phyloP scores from a whole-genome alignment of 2,329 filamentous ascomycete genomes.

The Microcera coccophila region DNA sequence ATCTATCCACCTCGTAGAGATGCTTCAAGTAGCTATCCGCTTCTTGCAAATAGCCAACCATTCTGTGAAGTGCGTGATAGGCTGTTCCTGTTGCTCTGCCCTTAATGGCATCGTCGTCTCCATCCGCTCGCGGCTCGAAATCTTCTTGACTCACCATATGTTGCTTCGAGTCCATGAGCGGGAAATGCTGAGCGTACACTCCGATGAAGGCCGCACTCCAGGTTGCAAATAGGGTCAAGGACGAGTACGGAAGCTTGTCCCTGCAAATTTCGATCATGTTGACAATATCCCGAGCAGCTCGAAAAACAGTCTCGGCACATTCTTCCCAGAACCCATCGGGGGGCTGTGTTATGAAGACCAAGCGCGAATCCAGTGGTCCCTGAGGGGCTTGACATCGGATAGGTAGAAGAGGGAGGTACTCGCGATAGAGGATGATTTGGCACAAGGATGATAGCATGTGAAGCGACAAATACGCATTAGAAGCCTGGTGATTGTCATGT shows the following conservation, averaged over 20 bases:
- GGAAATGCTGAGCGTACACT: slow-evolving; percentile 64
- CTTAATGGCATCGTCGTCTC: slow-evolving; percentile 4
- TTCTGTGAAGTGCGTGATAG: slow-evolving; percentile 16
- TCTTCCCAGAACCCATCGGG: slow-evolving; percentile 55
- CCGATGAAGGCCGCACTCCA: slow-evolving; percentile 64
- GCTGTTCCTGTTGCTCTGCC: slow-evolving; percentile 8
- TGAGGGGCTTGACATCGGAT: slow-evolving; percentile 42
- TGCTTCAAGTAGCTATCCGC: slow-evolving; percentile 18
- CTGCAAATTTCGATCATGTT: slow-evolving; percentile 61
- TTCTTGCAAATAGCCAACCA: slow-evolving; percentile 10
- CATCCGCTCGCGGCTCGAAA: slow-evolving; percentile 1
- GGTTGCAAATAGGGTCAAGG: slow-evolving; percentile 62
- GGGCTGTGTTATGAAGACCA: slow-evolving; percentile 4
- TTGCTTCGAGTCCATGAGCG: slow-evolving; percentile 59
- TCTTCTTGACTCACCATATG: slow-evolving; percentile 6
- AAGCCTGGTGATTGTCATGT: slow-evolving; percentile 60
- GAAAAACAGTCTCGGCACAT: slow-evolving; percentile 60
- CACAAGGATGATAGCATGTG: slow-evolving; percentile 64
- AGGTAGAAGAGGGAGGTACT: slow-evolving; percentile 27
- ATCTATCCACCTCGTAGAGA: slow-evolving; percentile 10
- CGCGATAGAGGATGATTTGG: slow-evolving; percentile 49
- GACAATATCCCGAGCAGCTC: slow-evolving; percentile 58
- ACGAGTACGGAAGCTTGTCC: slow-evolving; percentile 62
- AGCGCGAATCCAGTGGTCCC: slow-evolving; percentile 51
- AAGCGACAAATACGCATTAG: slow-evolving; percentile 62